Evolutionary conservation across 805 yeast genomes (phyloP).

Genomic region (Dipodascopsis uninucleata): DNA sequence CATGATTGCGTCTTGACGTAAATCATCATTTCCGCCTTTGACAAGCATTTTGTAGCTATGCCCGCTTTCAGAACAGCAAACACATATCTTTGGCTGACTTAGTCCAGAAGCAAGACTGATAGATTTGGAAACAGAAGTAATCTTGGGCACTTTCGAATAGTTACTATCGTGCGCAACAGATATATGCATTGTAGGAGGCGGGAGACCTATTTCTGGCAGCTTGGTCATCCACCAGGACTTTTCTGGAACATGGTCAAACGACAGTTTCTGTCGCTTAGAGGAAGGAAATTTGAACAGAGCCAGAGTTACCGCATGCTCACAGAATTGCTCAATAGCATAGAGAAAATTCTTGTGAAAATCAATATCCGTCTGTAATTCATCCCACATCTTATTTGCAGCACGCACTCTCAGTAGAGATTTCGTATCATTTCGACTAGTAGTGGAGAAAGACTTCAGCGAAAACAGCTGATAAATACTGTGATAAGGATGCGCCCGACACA

Average conservation of each 20-base stretch:
- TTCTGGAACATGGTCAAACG: slow-evolving; percentile 28
- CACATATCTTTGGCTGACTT: slow-evolving; percentile 79
- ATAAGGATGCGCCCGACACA: slow-evolving; percentile 61
- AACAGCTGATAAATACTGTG: slow-evolving; percentile 56
- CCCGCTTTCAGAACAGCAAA: slow-evolving; percentile 57
- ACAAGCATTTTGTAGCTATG: slow-evolving; percentile 50
- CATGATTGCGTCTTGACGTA: slow-evolving; percentile 95
- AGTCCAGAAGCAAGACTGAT: slow-evolving; percentile 78
- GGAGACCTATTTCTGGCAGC: slow-evolving; percentile 48
- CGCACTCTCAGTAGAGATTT: slow-evolving; percentile 45
- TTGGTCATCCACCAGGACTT: slow-evolving; percentile 58
- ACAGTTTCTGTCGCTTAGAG: slow-evolving; percentile 1
- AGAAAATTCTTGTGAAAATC: slow-evolving; percentile 37
- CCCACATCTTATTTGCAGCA: slow-evolving; percentile 53
- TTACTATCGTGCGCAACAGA: slow-evolving; percentile 36
- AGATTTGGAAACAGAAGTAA: slow-evolving; percentile 44
- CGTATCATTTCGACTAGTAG: slow-evolving; percentile 34
- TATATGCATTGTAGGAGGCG: slow-evolving; percentile 51
- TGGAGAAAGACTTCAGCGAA: slow-evolving; percentile 20
- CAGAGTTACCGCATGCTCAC: slow-evolving; percentile 45
- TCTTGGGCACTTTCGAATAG: slow-evolving; percentile 48
- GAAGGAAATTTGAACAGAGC: slow-evolving; percentile 18
- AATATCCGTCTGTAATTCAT: slow-evolving; percentile 36
- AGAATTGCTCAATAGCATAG: slow-evolving; percentile 47
- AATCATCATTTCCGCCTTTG: slow-evolving; percentile 86